Base-by-base conservation (phyloP, 1,284 basidiomycete genomes). In the Lignosus rhinocerotis region DNA sequence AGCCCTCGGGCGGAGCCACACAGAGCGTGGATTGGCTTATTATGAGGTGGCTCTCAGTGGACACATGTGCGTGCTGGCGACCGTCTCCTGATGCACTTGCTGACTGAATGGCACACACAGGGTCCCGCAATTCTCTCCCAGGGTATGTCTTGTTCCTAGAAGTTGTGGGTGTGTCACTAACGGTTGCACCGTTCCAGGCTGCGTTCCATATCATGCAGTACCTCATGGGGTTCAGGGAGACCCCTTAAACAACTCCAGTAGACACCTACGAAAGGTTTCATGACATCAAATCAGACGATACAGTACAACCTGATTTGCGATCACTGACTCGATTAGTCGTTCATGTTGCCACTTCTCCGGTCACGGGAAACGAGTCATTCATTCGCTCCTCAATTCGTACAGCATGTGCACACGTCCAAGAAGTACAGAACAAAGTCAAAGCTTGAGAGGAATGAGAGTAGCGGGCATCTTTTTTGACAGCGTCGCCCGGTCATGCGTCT, bases 161-260 rank as follows among this genome's bases (percentile, higher is more conserved):
- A 1, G 11, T 10, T 39, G 14, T 6, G 36, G 9, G 11, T 11
- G 12, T 14, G 12, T 1, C 36, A 39, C 36, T 6, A 11, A 39
- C n/a, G 3, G 14, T 39, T 39, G n/a, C 6, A 1, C 5, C 36
- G 12, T 39, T 6, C 11, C 43, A 87, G 83, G 85, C 87, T 47
- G 80, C 84, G 1, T 84, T 87, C 74, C 87, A 89, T 67, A 82
- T 78, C 50, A 88, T 90, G 86, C 73, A 85, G 66, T 88, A 80
- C 67, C 69, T 90, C 59, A 79, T 90, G 82, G 88, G 88, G 10
- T 82, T 85, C 72, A 80, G 87, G 58, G 62, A 70, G 14, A 70
- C 17, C 2, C 66, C 66, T 25, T 68, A 50, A 57, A 41, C 25
- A 25, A 25, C 25, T 25, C 25, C 25, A 25, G 25, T 25, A 25